Evolutionary conservation across 1,284 basidiomycete species (phyloP).

Genomic region (Pseudozyma hubeiensis): DNA sequence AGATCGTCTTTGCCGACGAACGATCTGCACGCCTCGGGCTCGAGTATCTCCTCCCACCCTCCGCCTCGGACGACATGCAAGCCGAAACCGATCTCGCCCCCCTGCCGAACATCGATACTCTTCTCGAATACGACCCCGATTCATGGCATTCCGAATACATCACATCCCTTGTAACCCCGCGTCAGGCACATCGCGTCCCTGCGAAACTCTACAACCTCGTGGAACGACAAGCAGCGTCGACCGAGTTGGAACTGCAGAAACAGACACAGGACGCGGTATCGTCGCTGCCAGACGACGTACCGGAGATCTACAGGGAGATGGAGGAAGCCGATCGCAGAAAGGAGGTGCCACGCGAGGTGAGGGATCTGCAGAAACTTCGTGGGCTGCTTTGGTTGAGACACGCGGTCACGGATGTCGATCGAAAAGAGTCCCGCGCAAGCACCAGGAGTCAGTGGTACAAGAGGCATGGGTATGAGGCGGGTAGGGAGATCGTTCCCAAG

Average conservation of each 20-base stretch:
- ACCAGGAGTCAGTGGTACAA: slow-evolving; percentile 63
- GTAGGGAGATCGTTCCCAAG: slow-evolving; percentile 64
- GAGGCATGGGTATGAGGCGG: slow-evolving; percentile 62
- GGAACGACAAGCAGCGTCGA: slow-evolving; percentile 49
- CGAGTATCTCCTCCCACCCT: slow-evolving; percentile 49
- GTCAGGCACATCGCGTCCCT: slow-evolving; percentile 54
- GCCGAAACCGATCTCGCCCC: slow-evolving; percentile 5
- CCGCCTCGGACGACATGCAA: slow-evolving; percentile 12
- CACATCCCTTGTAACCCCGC: slow-evolving; percentile 44
- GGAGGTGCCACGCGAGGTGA: slow-evolving; percentile 25
- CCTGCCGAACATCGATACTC: slow-evolving; percentile 38
- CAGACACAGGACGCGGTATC: slow-evolving; percentile 12
- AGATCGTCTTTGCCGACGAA: slow-evolving; percentile 62
- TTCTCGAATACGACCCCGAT: slow-evolving; percentile 35
- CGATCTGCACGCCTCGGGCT: slow-evolving; percentile 50
- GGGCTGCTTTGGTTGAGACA: slow-evolving; percentile 55
- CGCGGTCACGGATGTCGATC: slow-evolving; percentile 54
- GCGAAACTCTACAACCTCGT: slow-evolving; percentile 58
- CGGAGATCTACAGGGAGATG: slow-evolving; percentile 66
- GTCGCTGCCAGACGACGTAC: slow-evolving; percentile 54
- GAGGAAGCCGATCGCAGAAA: slow-evolving; percentile 53
- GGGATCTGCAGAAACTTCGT: slow-evolving; percentile 43
- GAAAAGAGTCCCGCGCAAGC: slow-evolving; percentile 54
- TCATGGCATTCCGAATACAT: slow-evolving; percentile 41
- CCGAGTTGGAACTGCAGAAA: slow-evolving; percentile 14